These are phyloP conservation scores for Pseudogymnoascus sp. DNA, from an alignment of 2,329 filamentous ascomycete genomes.

Conservation along the genomic window DNA sequence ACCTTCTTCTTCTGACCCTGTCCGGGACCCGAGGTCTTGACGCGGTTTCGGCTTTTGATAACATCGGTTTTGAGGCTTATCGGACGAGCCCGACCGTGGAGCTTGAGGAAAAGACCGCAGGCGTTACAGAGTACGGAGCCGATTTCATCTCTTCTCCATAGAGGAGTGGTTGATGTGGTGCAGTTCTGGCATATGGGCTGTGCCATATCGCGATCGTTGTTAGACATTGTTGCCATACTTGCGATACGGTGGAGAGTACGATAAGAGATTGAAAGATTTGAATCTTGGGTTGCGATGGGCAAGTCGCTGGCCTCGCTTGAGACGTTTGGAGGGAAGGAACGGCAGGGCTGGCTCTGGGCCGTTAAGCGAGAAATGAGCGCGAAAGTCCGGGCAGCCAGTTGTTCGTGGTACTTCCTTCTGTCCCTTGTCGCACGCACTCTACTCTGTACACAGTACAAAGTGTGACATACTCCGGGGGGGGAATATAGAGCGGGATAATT, in stretches of 20 bases:
- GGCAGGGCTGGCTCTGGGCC: constrained; percentile 8
- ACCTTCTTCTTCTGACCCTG: constrained; percentile 79
- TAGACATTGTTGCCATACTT: constrained; percentile 48
- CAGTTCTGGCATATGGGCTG: constrained; percentile 98
- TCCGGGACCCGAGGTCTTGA: constrained; percentile 74
- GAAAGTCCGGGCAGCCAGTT: constrained; percentile 10
- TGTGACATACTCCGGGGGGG: not conserved
- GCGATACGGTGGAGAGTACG: constrained; percentile 12
- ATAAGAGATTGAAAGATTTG: constrained; percentile 13
- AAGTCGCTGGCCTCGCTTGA: constrained; percentile 9
- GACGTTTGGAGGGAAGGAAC: not conserved
- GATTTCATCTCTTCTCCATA: constrained; percentile 95
- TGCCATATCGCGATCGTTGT: constrained; percentile 42
- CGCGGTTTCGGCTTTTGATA: constrained; percentile 97
- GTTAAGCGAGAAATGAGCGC: constrained; percentile 16
- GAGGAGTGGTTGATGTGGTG: constrained; percentile 84
- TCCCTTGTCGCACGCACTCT: constrained; percentile 5
- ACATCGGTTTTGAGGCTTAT: constrained; percentile 98
- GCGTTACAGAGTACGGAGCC: constrained; percentile 97
- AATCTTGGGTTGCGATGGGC: constrained; percentile 12
- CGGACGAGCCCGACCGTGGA: constrained; percentile 85
- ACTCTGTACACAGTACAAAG: not conserved
- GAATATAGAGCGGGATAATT: not conserved
- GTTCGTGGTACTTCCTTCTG: not conserved
- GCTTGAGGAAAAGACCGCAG: constrained; percentile 93